Evolutionary conservation across 2,329 filamentous ascomycete genomes (phyloP).

Genomic region (Beauveria scarabaeidicola): DNA sequence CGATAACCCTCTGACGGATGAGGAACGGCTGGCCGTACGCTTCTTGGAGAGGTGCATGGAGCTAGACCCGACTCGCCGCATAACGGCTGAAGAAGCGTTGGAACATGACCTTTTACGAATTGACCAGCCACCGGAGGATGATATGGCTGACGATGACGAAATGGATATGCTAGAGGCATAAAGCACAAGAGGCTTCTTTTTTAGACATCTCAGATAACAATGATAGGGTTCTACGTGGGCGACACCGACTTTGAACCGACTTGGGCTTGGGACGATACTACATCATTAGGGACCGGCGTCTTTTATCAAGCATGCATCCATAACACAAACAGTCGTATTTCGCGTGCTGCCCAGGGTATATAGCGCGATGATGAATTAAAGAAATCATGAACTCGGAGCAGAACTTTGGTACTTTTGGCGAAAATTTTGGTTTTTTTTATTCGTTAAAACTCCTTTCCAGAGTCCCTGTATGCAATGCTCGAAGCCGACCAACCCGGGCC

Average conservation of each 20-base stretch:
- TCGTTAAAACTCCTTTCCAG: conserved; percentile 31
- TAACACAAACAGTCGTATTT: conserved; percentile 1
- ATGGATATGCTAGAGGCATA: conserved; percentile 39
- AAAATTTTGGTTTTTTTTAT: conserved; percentile 31
- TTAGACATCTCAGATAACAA: conserved; percentile 1
- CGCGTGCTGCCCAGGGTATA: not conserved
- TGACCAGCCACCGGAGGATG: conserved; percentile 21
- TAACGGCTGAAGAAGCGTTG: conserved; percentile 67
- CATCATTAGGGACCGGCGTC: conserved; percentile 1
- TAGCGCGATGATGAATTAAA: too few species aligned
- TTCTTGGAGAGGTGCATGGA: conserved; percentile 69
- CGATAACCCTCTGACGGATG: conserved; percentile 46
- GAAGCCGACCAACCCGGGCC: conserved; percentile 30
- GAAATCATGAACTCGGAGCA: not conserved
- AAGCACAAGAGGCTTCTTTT: not conserved
- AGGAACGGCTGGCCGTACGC: conserved; percentile 64
- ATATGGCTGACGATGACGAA: conserved; percentile 40
- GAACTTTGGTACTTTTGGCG: conserved; percentile 18
- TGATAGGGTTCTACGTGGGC: not conserved
- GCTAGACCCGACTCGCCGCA: conserved; percentile 63
- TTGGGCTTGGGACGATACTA: not conserved
- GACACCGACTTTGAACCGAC: not conserved
- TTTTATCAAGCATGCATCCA: not conserved
- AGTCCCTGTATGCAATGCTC: conserved; percentile 35
- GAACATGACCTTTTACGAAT: conserved; percentile 58